Evolutionary conservation across 1,284 basidiomycete genomes (phyloP).

Genomic region (Inonotus obliquus): DNA sequence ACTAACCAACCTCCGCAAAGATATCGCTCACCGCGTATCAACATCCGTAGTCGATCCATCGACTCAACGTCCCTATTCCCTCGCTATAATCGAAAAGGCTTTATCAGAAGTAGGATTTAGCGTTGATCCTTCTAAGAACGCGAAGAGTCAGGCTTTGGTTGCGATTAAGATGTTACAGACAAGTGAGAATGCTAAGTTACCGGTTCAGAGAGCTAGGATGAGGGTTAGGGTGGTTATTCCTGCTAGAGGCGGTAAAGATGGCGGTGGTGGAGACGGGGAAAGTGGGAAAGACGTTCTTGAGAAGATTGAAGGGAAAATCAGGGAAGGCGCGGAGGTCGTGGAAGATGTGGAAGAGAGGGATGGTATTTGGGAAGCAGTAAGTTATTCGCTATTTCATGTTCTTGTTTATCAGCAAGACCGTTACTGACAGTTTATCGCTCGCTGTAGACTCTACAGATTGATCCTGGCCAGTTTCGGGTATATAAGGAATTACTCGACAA

Average conservation of each 20-base stretch:
- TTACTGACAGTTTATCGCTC: background rate
- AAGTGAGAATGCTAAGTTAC: slow-evolving; percentile 66
- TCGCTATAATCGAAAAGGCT: slow-evolving; percentile 97
- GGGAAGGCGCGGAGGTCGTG: slow-evolving; percentile 74
- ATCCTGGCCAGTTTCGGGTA: slow-evolving; percentile 86
- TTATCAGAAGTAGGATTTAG: slow-evolving; percentile 95
- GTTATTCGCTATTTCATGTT: slow-evolving; percentile 28
- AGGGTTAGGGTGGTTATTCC: slow-evolving; percentile 83
- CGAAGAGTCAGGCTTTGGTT: slow-evolving; percentile 93
- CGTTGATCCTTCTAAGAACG: slow-evolving; percentile 83
- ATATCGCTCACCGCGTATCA: slow-evolving; percentile 91
- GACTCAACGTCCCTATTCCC: slow-evolving; percentile 87
- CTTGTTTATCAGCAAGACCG: slow-evolving; percentile 4
- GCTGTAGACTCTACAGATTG: slow-evolving; percentile 80
- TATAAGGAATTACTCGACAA: slow-evolving; percentile 89
- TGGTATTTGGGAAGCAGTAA: slow-evolving; percentile 86
- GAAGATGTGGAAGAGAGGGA: slow-evolving; percentile 77
- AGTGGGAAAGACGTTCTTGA: slow-evolving; percentile 33
- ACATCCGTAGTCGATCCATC: slow-evolving; percentile 94
- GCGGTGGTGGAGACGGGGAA: no score
- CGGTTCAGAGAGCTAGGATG: slow-evolving; percentile 92
- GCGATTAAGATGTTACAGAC: slow-evolving; percentile 81
- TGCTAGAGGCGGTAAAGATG: slow-evolving; percentile 55
- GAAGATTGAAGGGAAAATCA: slow-evolving; percentile 65
- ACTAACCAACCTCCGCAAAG: slow-evolving; percentile 76